Conservation (phyloP, 2,329 filamentous ascomycete genomes). For the Exophiala aquamarina region DNA sequence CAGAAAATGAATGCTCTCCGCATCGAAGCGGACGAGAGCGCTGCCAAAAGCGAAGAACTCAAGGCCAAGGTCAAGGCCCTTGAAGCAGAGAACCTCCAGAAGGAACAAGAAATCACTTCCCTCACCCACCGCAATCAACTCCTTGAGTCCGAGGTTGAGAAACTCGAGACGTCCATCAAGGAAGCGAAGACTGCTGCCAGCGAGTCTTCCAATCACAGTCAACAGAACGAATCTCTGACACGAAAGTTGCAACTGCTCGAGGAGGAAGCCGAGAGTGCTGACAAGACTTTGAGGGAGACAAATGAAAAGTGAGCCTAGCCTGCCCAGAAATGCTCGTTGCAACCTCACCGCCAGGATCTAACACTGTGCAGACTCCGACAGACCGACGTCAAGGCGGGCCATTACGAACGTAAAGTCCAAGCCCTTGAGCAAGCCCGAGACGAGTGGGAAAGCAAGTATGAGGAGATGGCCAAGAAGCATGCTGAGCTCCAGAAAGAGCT, state of each 20-base stretch:
- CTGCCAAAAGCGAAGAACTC: slow-evolving; percentile 81
- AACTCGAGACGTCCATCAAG: slow-evolving; percentile 79
- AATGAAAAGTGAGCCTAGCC: slow-evolving; percentile 85
- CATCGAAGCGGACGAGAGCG: slow-evolving; percentile 84
- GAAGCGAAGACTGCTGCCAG: slow-evolving; percentile 84
- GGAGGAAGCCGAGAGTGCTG: slow-evolving; percentile 95
- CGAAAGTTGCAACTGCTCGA: slow-evolving; percentile 93
- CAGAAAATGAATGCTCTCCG: slow-evolving; percentile 96
- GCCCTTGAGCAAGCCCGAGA: slow-evolving; percentile 89
- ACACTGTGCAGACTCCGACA: slow-evolving; percentile 74
- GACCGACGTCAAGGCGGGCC: slow-evolving; percentile 98
- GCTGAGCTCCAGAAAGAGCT: slow-evolving; percentile 80
- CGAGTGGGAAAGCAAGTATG: slow-evolving; percentile 96
- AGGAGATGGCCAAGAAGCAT: slow-evolving; percentile 95
- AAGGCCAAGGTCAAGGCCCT: slow-evolving; percentile 82
- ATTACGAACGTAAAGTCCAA: slow-evolving; percentile 99
- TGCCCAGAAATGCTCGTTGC: background rate
- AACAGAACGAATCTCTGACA: slow-evolving; percentile 87
- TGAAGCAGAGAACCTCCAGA: slow-evolving; percentile 91
- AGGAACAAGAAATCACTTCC: slow-evolving; percentile 98
- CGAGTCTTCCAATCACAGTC: slow-evolving; percentile 77
- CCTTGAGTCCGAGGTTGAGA: slow-evolving; percentile 88
- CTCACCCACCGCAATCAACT: slow-evolving; percentile 92
- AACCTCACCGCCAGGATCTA: background rate
- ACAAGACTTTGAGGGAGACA: slow-evolving; percentile 93